Evolutionary conservation across 106 monocot species (phyloP), one percentile per base, ranked within the genome.

Genomic region (Cymbidium sinense): DNA sequence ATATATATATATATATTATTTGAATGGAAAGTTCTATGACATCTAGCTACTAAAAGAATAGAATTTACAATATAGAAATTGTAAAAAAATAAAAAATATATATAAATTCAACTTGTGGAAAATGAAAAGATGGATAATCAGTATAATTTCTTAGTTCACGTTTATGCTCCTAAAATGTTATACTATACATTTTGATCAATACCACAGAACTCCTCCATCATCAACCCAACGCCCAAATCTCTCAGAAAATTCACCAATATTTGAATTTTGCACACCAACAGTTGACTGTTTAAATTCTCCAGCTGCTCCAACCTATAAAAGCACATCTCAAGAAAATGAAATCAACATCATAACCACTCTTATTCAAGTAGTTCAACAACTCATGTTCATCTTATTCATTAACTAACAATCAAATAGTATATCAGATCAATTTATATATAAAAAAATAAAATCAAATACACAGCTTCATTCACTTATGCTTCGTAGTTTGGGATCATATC

Each of bases 201-300:
- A 74, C 20, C 44, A 84, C 2, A 83, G 43, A 54, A 78, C 70
- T 19, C 72, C 83, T 50, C 77, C 78, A 34, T 83, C 12, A 25
- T 39, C 28, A 75, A 87, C 87, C 87, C 83, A 83, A 15, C 76
- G 37, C 33, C 64, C 75, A 37, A 87, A 87, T 25, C 78, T 81
- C 29, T 75, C 39, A 10, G 83, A 78, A 20, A 83, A 83, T 41
- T 77, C 80, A 64, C 50, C 43, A 33, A 7, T n/a, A 58, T 58
- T n/a, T 23, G 58, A 11, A 39, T 67, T 67, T 13, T 67, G 67
- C 33, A 43, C 35, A n/a, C 31, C 35, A 41, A 30, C 23, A 5
- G 17, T 30, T 3, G 69, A 11, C 34, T 44, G 52, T n/a, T n/a
- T n/a, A n/a, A n/a, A n/a, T n/a, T n/a, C n/a, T n/a, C n/a, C n/a